Evolutionary conservation across 2,329 filamentous ascomycete species (phyloP).

Genomic region (Neofusicoccum laricinum): DNA sequence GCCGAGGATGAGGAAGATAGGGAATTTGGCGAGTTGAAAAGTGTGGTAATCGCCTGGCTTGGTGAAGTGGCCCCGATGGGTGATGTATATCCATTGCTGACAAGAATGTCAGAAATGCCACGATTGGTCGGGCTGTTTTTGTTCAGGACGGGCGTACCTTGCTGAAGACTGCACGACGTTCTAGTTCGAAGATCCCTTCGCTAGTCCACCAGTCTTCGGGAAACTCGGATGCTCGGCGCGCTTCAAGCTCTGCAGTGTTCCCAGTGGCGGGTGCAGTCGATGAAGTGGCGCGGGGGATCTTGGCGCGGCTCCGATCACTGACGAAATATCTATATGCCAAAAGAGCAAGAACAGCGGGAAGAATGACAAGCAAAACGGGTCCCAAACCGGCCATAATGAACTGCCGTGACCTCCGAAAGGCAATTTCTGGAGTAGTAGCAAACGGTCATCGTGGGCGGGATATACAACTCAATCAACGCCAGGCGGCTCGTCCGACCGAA

Average conservation of each 20-base stretch:
- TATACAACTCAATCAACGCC: not conserved
- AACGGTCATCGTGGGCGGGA: not conserved
- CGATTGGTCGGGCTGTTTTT: not conserved
- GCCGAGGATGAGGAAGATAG: slow-evolving; percentile 40
- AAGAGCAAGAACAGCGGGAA: not conserved
- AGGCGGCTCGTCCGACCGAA: not conserved
- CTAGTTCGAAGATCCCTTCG: slow-evolving; percentile 45
- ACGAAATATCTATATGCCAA: not conserved
- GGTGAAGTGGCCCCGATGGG: slow-evolving; percentile 34
- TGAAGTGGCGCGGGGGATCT: not conserved
- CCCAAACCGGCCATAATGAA: not conserved
- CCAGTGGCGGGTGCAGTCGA: not conserved
- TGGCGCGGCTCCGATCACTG: not conserved
- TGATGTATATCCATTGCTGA: slow-evolving; percentile 38
- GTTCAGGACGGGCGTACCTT: slow-evolving; percentile 32
- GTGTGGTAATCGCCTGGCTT: slow-evolving; percentile 38
- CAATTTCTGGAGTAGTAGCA: not conserved
- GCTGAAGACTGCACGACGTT: slow-evolving; percentile 50
- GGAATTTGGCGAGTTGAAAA: slow-evolving; percentile 34
- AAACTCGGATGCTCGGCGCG: slow-evolving; percentile 29
- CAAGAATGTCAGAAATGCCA: slow-evolving; percentile 2
- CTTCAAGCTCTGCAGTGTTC: slow-evolving; percentile 30
- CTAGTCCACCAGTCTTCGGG: slow-evolving; percentile 41
- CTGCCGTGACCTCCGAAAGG: not conserved
- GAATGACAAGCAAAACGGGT: not conserved